Evolutionary conservation across 257 asterid species (phyloP).

Genomic region (Fraxinus americana): DNA sequence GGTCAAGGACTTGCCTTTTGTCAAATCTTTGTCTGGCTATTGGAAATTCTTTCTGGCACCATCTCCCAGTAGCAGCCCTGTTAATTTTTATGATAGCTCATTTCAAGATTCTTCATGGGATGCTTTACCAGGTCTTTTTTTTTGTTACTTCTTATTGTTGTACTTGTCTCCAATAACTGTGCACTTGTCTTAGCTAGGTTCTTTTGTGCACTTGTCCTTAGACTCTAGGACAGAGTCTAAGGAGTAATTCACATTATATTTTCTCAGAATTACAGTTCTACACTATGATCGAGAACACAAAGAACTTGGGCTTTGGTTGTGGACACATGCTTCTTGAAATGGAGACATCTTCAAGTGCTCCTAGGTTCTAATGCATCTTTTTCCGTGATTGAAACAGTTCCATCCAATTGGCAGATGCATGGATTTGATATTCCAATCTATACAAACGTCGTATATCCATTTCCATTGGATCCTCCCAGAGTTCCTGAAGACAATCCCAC

Average conservation of each 20-base stretch:
- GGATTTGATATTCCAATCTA: constrained; percentile 92
- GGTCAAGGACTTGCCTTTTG: constrained; percentile 84
- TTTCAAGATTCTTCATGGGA: constrained; percentile 86
- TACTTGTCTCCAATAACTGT: not conserved
- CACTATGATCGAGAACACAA: not conserved
- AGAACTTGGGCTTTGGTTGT: not conserved
- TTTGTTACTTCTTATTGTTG: constrained; percentile 4
- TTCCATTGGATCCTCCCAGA: constrained; percentile 86
- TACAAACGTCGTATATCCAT: constrained; percentile 79
- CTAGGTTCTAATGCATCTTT: constrained; percentile 31
- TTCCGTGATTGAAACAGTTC: constrained; percentile 63
- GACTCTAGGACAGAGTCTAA: not conserved
- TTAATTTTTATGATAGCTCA: constrained; percentile 53
- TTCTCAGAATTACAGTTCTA: constrained; percentile 5
- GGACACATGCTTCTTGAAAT: too few relatives aligned
- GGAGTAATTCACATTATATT: constrained; percentile 13
- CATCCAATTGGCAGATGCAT: constrained; percentile 99
- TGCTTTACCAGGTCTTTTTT: constrained; percentile 75
- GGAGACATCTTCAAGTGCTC: constrained; percentile 10
- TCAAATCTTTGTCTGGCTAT: constrained; percentile 78
- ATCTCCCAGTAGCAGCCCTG: constrained; percentile 57
- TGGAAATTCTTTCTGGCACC: constrained; percentile 82
- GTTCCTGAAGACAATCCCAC: constrained; percentile 97
- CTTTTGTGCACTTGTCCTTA: too few relatives aligned
- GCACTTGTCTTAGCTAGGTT: not conserved